These are phyloP conservation scores for Emergomyces pasteurianus DNA, from an alignment of 2,329 filamentous ascomycete species.

Conservation along the genomic window DNA sequence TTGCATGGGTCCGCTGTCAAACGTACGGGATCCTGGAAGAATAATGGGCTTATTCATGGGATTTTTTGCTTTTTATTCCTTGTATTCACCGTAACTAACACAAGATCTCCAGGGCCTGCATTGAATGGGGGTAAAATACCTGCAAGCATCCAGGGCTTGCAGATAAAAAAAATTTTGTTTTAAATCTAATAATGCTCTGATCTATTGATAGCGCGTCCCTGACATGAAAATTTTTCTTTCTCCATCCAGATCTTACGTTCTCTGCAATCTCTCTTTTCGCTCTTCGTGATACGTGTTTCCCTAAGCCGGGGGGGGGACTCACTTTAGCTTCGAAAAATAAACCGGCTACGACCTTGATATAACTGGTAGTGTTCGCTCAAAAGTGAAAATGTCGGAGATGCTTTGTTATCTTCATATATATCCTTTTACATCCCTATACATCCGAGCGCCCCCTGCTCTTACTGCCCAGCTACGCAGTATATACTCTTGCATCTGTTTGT, in stretches of 20 bases:
- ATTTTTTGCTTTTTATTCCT: not conserved
- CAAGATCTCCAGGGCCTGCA: constrained; percentile 1
- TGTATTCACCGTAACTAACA: not conserved
- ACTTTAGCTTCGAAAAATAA: not conserved
- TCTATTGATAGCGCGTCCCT: not conserved
- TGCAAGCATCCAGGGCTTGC: not conserved
- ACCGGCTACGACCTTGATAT: not conserved
- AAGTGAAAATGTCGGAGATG: not conserved
- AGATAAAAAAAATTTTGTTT: not conserved
- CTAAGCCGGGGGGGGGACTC: not conserved
- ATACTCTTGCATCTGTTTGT: not conserved
- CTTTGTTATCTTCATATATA: not conserved
- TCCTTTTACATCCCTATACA: not conserved
- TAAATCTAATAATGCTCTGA: not conserved
- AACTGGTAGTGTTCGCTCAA: not conserved
- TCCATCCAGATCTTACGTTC: not conserved
- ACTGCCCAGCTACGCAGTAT: not conserved
- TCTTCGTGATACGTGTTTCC: not conserved
- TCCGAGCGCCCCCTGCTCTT: not conserved
- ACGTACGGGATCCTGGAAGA: not conserved
- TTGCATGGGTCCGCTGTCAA: not conserved
- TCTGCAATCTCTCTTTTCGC: not conserved
- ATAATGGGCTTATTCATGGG: not conserved
- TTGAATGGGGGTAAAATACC: not conserved
- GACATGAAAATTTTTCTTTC: not conserved